Conservation (phyloP, 352 stramenopile species). For the Globisporangium perplexum region DNA sequence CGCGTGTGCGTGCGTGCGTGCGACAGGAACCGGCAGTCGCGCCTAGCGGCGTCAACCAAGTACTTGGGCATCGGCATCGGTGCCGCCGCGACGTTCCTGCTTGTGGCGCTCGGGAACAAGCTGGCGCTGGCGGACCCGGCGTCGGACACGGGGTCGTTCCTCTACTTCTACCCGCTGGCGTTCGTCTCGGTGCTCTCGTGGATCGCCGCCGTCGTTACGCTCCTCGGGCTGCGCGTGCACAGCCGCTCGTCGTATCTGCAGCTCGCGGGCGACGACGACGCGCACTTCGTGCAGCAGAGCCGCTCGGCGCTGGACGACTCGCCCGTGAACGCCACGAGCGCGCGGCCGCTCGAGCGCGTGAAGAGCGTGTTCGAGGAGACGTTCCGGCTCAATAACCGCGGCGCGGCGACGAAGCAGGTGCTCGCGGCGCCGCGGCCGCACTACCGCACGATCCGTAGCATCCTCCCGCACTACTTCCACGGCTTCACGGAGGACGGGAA, state of each 20-base stretch:
- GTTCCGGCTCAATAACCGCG: conserved; percentile 36
- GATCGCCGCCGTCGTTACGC: conserved; percentile 60
- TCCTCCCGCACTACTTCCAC: conserved; percentile 74
- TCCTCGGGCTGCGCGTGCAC: conserved; percentile 55
- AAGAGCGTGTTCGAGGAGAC: conserved; percentile 71
- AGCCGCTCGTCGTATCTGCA: conserved; percentile 64
- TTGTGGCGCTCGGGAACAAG: conserved; percentile 44
- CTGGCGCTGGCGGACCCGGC: conserved; percentile 33
- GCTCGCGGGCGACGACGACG: conserved; percentile 49
- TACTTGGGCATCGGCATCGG: conserved; percentile 62
- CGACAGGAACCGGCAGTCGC: conserved; percentile 54
- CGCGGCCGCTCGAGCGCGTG: conserved; percentile 41
- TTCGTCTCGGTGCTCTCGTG: conserved; percentile 70
- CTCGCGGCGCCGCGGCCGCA: conserved; percentile 55
- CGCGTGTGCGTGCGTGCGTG: too few relatives aligned
- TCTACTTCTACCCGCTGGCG: conserved; percentile 77
- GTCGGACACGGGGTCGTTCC: conserved; percentile 32
- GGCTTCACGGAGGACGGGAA: conserved; percentile 64
- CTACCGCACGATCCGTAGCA: conserved; percentile 61
- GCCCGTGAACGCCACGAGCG: conserved; percentile 11
- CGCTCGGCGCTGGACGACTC: conserved; percentile 23
- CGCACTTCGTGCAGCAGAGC: conserved; percentile 37
- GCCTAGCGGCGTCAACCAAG: conserved; percentile 51
- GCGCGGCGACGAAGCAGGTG: conserved; percentile 25
- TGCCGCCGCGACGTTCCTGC: conserved; percentile 37